Evolutionary conservation across 192 early-diverging fungal species (phyloP).

Genomic region (Polychytrium aggregatum): DNA sequence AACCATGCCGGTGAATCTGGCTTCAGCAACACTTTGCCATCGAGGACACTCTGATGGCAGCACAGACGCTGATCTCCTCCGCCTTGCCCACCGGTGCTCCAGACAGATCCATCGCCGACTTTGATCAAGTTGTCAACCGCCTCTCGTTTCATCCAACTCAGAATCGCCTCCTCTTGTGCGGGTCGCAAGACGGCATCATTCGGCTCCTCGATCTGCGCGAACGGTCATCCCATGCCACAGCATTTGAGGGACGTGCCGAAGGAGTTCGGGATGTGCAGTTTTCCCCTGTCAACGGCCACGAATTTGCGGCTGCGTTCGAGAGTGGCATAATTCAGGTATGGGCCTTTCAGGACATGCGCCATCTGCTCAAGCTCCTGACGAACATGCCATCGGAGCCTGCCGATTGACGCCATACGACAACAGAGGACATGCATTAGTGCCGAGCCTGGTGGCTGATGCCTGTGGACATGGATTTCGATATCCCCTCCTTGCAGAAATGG

Average conservation of each 20-base stretch:
- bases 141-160: constrained; percentile 67
- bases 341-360: neutral
- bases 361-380: neutral
- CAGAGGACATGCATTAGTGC: neutral
- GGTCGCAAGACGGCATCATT: constrained; percentile 63
- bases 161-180: constrained; percentile 55
- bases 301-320: constrained; percentile 73
- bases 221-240: constrained; percentile 27
- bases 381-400: neutral
- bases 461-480: neutral
- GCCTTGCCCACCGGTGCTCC: too few species aligned
- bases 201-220: constrained; percentile 61
- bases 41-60: too few species aligned
- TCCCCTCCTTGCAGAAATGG: constrained; percentile 50
- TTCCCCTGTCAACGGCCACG: constrained; percentile 39
- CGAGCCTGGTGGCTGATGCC: neutral
- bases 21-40: too few species aligned
- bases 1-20: neutral
- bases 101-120: constrained; percentile 59
- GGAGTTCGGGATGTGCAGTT: constrained; percentile 73
- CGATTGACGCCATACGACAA: too few species aligned
- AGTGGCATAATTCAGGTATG: constrained; percentile 62
- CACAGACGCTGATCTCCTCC: too few species aligned
- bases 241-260: constrained; percentile 66
- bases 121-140: constrained; percentile 62